Percentiles rank a stretch among this genome's conserved stretches.
These are phyloP conservation scores for Spinacia oleracea DNA, from an alignment of 179 eudicot genomes.

Conservation along the genomic window DNA sequence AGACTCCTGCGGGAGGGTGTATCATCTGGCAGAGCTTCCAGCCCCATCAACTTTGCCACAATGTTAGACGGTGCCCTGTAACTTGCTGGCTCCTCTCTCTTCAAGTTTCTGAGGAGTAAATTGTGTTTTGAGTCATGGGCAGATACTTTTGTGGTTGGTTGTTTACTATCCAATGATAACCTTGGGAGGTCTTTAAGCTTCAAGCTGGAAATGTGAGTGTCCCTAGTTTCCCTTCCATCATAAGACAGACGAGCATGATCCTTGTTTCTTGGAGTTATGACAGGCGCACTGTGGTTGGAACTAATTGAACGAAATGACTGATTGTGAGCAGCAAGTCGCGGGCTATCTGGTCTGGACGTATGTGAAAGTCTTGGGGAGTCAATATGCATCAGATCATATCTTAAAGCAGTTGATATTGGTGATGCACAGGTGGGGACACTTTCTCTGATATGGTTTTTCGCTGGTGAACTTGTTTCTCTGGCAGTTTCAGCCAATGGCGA, in stretches of 20 bases:
- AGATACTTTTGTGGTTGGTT: conserved; percentile 18
- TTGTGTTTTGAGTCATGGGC: conserved; percentile 4
- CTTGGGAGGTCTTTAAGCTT: conserved; percentile 40
- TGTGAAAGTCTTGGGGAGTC: conserved; percentile 36
- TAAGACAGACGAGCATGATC: conserved; percentile 33
- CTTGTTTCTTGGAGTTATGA: conserved; percentile 17
- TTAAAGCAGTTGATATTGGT: conserved; percentile 21
- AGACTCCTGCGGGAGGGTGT: conserved; percentile 12
- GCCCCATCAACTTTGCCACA: conserved; percentile 47
- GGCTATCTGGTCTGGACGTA: conserved; percentile 24
- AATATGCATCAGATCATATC: conserved; percentile 21
- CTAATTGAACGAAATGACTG: conserved; percentile 31
- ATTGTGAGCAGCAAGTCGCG: conserved; percentile 21
- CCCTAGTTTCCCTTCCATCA: conserved; percentile 36
- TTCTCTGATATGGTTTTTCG: conserved; percentile 19
- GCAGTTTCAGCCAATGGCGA: conserved; percentile 6
- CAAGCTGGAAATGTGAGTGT: conserved; percentile 14
- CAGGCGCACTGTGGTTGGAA: conserved; percentile 29
- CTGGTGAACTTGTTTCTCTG: conserved; percentile 12
- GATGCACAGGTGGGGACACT: conserved; percentile 6
- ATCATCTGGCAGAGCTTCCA: conserved; percentile 33
- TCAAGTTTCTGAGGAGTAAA: conserved; percentile 12
- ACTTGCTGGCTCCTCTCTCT: conserved; percentile 36
- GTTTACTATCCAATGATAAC: conserved; percentile 42
- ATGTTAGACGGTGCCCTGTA: conserved; percentile 37